A percentile compares a stretch with the other conserved stretches of the same genome.
Evolutionary conservation across 148 eudicot species (phyloP).

Genomic region (Rhododendron kiyosumense): DNA sequence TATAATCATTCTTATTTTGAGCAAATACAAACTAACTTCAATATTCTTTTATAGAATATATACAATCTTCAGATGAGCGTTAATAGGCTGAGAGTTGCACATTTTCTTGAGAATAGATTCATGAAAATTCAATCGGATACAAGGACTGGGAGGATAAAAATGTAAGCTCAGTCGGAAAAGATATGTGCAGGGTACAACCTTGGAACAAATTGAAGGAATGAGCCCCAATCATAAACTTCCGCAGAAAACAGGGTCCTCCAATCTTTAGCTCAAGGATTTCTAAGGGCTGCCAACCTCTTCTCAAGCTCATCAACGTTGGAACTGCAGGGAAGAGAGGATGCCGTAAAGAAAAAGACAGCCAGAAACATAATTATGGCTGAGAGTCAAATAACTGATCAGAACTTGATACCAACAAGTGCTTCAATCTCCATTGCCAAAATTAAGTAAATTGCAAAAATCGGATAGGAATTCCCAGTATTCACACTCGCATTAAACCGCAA

Average conservation of each 20-base stretch:
- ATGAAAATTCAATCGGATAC: neutral
- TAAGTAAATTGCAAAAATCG: neutral
- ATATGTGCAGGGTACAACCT: neutral
- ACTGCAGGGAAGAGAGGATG: slow-evolving; percentile 32
- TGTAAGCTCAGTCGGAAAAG: slow-evolving; percentile 1
- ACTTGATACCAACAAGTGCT: neutral
- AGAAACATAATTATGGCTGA: neutral
- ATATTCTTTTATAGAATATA: neutral
- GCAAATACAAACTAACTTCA: neutral
- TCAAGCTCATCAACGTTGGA: slow-evolving; percentile 77
- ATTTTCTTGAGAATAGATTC: neutral
- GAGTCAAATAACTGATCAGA: neutral
- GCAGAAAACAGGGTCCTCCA: neutral
- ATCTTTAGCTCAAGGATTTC: slow-evolving; percentile 44
- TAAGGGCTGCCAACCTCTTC: slow-evolving; percentile 84
- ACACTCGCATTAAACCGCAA: neutral
- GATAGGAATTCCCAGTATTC: neutral
- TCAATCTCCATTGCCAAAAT: neutral
- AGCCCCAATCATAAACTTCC: neutral
- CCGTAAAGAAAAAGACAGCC: neutral
- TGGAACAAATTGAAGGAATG: neutral
- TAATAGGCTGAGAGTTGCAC: neutral
- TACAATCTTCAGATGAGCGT: neutral
- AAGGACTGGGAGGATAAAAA: neutral
- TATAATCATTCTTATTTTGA: neutral